Evolutionary conservation across 768 basidiomycete species (phyloP), one percentile per base, ranked within the genome.

Genomic region (Termitomyces sp.): DNA sequence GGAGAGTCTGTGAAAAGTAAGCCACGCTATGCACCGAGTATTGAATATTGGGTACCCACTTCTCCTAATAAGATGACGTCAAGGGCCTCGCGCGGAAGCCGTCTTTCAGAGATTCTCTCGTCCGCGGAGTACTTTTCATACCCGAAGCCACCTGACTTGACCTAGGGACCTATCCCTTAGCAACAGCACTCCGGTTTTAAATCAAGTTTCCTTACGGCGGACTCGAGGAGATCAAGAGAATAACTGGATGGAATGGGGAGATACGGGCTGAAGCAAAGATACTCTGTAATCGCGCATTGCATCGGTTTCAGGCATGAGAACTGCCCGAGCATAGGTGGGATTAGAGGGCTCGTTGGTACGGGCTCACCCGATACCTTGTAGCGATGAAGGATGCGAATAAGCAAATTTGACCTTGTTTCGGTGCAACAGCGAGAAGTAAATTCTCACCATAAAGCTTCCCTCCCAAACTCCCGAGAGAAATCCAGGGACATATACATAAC

Each of bases 401-500:
- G 44, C 10, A 32, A 44, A 47, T 37, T 56, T 42, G 48, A 62
- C 40, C 58, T 52, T 42, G 43, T 53, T 16, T n/a, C n/a, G n/a
- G n/a, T n/a, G n/a, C n/a, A n/a, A n/a, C n/a, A n/a, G n/a, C n/a
- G n/a, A n/a, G n/a, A n/a, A n/a, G n/a, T n/a, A 55, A 55, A 20
- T 34, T 65, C 73, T 66, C 62, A 85, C 86, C 81, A 82, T 82
- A 65, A 78, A 82, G 47, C 73, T 74, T 1, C 86, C 86, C 69
- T 86, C 79, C 86, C 86, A 87, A 58, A 80, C 65, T 3, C 84
- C 85, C 30, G 81, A 73, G 55, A 87, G 72, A 34, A 74, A 67
- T 18, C 82, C 82, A 39, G 78, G 76, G 63, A 71, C 64, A 62
- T 75, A 77, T 26, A 67, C 61, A 49, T 67, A 65, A n/a, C 60